phyloP scores from a whole-genome alignment of 2,329 filamentous ascomycete species.

The Penicillium sp. region DNA sequence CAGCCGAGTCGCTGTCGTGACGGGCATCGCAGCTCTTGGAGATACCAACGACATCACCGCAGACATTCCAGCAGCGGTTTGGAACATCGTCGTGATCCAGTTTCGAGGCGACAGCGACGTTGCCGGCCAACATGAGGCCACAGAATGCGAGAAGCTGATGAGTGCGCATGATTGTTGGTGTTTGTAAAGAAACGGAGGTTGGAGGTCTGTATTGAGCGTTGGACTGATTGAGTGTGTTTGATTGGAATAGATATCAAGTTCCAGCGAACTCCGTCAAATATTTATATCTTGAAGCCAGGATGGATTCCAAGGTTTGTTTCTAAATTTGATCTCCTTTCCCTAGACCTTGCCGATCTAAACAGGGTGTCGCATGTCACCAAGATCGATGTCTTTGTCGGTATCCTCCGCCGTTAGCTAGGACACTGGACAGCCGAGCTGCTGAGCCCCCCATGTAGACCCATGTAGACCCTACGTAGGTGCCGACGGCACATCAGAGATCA shows the following conservation, averaged over 20 bases:
- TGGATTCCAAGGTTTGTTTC: constrained; percentile 6
- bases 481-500: constrained; percentile 6
- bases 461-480: constrained; percentile 1
- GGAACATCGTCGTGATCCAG: constrained; percentile 34
- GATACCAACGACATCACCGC: constrained; percentile 25
- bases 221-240: not conserved
- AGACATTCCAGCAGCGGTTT: constrained; percentile 28
- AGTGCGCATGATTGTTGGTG: constrained; percentile 22
- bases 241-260: not conserved
- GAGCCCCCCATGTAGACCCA: constrained; percentile 15
- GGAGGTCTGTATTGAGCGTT: not conserved
- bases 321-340: constrained; percentile 10
- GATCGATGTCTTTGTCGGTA: not conserved
- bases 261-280: not conserved
- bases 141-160: constrained; percentile 25
- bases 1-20: constrained; percentile 26
- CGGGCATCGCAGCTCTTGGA: constrained; percentile 27
- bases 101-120: constrained; percentile 25
- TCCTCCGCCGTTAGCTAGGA: not conserved
- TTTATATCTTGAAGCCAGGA: constrained; percentile 12
- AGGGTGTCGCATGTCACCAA: not conserved
- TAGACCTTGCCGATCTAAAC: constrained; percentile 6
- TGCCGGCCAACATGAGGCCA: constrained; percentile 27
- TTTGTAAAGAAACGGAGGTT: not conserved
- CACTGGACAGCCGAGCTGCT: constrained; percentile 1